Evolutionary conservation across 1,139 yeast genomes (phyloP).

Genomic region (Taphrina communis): DNA sequence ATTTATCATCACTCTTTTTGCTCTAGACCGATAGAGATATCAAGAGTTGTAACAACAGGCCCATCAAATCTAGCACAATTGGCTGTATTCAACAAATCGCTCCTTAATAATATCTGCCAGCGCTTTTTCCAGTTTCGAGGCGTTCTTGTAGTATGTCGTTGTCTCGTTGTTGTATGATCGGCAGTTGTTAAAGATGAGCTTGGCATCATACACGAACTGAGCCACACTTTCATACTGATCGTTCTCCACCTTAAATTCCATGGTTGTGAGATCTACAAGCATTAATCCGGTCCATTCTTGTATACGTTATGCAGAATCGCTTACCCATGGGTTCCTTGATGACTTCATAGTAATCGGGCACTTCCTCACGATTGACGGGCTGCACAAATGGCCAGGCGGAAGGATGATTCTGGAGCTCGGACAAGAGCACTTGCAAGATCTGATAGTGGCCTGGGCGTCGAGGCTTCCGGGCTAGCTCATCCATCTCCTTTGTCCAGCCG

Average conservation of each 20-base stretch:
- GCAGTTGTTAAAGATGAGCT: conserved; percentile 86
- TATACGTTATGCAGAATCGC: not conserved
- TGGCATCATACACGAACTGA: conserved; percentile 86
- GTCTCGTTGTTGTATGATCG: conserved; percentile 85
- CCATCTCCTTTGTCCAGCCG: conserved; percentile 99
- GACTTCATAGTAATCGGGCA: conserved; percentile 93
- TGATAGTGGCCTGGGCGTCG: conserved; percentile 94
- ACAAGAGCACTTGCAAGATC: conserved; percentile 82
- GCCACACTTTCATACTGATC: conserved; percentile 91
- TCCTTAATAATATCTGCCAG: conserved; percentile 40
- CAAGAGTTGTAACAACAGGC: no score
- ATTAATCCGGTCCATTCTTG: not conserved
- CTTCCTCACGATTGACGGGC: conserved; percentile 92
- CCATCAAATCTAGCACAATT: not conserved
- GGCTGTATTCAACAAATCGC: conserved; percentile 29
- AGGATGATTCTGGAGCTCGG: conserved; percentile 91
- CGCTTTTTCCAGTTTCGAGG: conserved; percentile 40
- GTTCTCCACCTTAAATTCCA: conserved; percentile 91
- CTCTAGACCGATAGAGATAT: no score
- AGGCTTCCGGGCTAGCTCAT: conserved; percentile 91
- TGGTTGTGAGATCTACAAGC: conserved; percentile 74
- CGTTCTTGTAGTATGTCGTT: conserved; percentile 75
- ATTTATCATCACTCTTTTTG: no score
- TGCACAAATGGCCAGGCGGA: conserved; percentile 98
- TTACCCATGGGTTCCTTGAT: conserved; percentile 91